Conservation (phyloP, 345 rosid genomes). For the Clausena lansium region DNA sequence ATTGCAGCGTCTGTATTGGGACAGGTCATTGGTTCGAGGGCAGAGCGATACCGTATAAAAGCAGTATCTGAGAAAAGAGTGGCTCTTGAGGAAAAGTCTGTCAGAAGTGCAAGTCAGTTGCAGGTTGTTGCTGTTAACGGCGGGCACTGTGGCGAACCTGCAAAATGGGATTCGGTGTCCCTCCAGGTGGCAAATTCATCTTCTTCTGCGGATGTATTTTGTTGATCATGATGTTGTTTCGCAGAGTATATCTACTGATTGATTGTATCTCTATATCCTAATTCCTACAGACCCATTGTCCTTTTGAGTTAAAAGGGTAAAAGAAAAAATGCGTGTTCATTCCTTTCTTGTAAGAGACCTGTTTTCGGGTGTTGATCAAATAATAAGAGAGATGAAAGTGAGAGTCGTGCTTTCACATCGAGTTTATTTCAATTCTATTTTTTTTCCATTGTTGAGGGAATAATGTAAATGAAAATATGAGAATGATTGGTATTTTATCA, state of each 20-base stretch:
- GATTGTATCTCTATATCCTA: neutral
- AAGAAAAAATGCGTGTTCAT: neutral
- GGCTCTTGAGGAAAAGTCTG: slow-evolving; percentile 17
- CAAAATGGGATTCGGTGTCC: slow-evolving; percentile 40
- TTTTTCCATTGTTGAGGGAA: neutral
- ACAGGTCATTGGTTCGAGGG: slow-evolving; percentile 96
- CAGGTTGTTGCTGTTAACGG: slow-evolving; percentile 28
- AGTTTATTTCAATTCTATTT: neutral
- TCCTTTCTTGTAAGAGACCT: slow-evolving; percentile 6
- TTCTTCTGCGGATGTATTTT: slow-evolving; percentile 39
- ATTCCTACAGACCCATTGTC: neutral
- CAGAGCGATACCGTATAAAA: slow-evolving; percentile 78
- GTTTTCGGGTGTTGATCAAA: neutral
- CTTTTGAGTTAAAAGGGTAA: neutral
- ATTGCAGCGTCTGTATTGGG: slow-evolving; percentile 86
- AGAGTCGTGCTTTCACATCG: neutral
- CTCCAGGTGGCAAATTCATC: slow-evolving; percentile 36
- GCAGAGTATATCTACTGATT: neutral
- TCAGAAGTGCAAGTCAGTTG: slow-evolving; percentile 21
- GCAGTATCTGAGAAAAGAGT: slow-evolving; percentile 43
- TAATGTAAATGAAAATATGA: neutral
- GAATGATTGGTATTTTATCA: neutral
- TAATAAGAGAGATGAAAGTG: slow-evolving; percentile 10
- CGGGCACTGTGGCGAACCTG: slow-evolving; percentile 31
- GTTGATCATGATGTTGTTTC: slow-evolving; percentile 23